Evolutionary conservation across 225 moss, liverwort and hornwort species (phyloP).

Genomic region (Climacium dendroides): DNA sequence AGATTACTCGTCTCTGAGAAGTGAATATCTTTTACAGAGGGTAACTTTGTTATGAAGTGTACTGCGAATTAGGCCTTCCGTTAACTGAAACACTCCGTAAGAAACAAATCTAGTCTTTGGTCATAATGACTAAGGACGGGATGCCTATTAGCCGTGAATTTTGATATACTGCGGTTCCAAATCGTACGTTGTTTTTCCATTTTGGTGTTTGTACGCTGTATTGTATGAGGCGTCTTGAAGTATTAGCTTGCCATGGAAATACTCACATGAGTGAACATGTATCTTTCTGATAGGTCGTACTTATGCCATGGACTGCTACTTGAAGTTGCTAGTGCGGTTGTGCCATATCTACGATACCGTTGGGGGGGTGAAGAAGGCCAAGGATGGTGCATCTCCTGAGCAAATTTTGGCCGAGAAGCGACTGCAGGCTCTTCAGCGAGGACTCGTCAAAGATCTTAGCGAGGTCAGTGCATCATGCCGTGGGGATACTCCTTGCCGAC

Average conservation of each 20-base stretch:
- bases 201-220: background rate
- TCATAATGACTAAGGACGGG: background rate
- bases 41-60: background rate
- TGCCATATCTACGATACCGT: constrained; percentile 92
- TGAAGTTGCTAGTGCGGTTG: constrained; percentile 86
- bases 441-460: constrained; percentile 65
- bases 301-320: constrained; percentile 97
- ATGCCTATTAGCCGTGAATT: background rate
- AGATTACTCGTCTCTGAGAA: background rate
- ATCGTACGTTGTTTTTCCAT: background rate
- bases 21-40: background rate
- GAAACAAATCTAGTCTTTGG: background rate
- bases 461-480: constrained; percentile 42
- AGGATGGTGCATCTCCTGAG: constrained; percentile 96
- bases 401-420: constrained; percentile 92
- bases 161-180: background rate
- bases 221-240: background rate
- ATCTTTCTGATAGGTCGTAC: constrained; percentile 38
- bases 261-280: background rate
- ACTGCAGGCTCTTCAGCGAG: constrained; percentile 70
- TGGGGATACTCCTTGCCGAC: background rate
- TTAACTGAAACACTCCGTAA: background rate
- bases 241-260: background rate
- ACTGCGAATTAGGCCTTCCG: background rate
- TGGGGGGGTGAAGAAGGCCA: constrained; percentile 90